phyloP scores from a whole-genome alignment of 2,329 filamentous ascomycete genomes.

The Colletotrichum sp. region DNA sequence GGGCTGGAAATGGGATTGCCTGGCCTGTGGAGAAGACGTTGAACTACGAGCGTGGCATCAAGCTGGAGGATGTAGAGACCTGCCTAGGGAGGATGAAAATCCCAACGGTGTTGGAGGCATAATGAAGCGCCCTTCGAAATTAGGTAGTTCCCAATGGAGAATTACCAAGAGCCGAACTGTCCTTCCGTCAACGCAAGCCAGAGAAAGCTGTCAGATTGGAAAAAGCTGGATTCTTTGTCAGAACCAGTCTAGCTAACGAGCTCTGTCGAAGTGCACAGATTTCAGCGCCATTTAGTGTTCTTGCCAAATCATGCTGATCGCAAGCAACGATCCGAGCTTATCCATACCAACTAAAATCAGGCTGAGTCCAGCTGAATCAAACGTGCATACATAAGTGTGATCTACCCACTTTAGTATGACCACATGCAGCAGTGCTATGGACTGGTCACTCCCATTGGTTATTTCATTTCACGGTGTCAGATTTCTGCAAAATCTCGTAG shows the following conservation, averaged over 20 bases:
- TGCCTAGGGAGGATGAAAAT: constrained; percentile 32
- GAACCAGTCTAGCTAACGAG: too few species aligned
- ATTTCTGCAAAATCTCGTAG: not conserved
- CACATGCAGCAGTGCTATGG: not conserved
- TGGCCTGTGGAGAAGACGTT: constrained; percentile 62
- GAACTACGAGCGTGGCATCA: constrained; percentile 55
- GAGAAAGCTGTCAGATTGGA: too few species aligned
- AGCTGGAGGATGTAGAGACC: constrained; percentile 44
- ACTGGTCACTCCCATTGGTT: not conserved
- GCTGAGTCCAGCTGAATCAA: not conserved
- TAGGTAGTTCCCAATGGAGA: too few species aligned
- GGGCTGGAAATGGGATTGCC: constrained; percentile 59
- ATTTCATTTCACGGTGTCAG: not conserved
- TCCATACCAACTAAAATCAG: not conserved
- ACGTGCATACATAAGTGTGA: not conserved
- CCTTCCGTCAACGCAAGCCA: too few species aligned
- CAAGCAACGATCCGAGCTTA: too few species aligned
- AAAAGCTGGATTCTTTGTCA: too few species aligned
- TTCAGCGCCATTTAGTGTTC: not conserved
- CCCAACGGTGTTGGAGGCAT: not conserved
- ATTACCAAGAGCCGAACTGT: too few species aligned
- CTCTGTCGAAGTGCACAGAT: too few species aligned
- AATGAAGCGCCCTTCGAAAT: too few species aligned
- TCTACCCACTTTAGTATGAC: not conserved
- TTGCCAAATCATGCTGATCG: too few species aligned